Evolutionary conservation across 345 rosid species (phyloP), one percentile per base, ranked within the genome.

Genomic region (Hirschfeldia incana): DNA sequence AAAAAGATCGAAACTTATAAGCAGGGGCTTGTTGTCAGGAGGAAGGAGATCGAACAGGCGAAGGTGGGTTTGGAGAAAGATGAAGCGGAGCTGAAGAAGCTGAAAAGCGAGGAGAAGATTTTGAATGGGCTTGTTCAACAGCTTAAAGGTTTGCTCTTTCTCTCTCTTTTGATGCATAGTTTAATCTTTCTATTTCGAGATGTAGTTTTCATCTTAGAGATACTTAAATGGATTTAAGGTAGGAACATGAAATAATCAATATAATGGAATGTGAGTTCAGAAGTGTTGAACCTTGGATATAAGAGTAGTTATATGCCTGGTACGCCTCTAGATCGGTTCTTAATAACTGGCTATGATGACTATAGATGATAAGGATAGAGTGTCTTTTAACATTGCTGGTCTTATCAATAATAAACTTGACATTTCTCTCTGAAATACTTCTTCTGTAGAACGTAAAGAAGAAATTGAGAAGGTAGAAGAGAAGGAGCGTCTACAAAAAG

Each of bases 381-480:
- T 69, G 16, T 30, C 26, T 69, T 42, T 63, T 29, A 53, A 12
- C 12, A 16, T 16, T 32, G 69, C 46, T 66, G 57, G 33, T 60
- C n/a, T 59, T 74, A 63, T 74, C 17, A n/a, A 12, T 17, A 17
- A 28, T 13, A 16, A 29, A 6, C 51, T 28, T 74, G 60, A 69
- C 65, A 34, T 39, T 69, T 65, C 42, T 9, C 82, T 78, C 55
- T 4, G 57, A 16, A 81, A 65, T 58, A 32, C 30, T 59, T 72
- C 26, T 67, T 32, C 61, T 82, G 37, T 85, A 96, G 99, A 89
- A 16, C 91, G 68, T 62, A 96, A 93, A 82, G 98, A 93, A 84
- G 90, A 81, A 72, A 89, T 96, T 79, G 98, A 96, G 77, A 90
- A 87, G 78, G 86, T 85, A 44, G 98, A 96, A 85, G 94, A 93